These are phyloP conservation scores for Backusella mclennaniae DNA, from an alignment of 192 early-diverging fungal species.

Conservation along the genomic window DNA sequence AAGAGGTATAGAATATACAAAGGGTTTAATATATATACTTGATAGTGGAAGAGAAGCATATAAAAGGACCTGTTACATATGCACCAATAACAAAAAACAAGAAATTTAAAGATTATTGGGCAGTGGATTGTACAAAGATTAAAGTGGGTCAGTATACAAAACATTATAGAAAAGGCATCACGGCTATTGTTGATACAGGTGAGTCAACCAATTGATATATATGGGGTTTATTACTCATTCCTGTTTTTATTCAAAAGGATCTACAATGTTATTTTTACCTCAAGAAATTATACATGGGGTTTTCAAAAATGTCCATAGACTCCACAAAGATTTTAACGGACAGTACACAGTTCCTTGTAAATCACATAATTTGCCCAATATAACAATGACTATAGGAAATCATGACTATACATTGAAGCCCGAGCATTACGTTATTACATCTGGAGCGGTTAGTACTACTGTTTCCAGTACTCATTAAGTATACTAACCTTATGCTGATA, in stretches of 20 bases:
- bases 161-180: neutral
- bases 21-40: neutral
- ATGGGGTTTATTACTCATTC: neutral
- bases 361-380: slow-evolving; percentile 7
- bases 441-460: neutral
- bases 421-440: slow-evolving; percentile 24
- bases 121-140: slow-evolving; percentile 19
- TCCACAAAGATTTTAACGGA: slow-evolving; percentile 2
- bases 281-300: neutral
- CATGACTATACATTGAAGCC: slow-evolving; percentile 12
- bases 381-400: slow-evolving; percentile 18
- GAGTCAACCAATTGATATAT: neutral
- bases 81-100: slow-evolving; percentile 3
- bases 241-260: neutral
- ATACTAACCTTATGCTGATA: neutral
- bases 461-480: neutral
- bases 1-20: neutral
- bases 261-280: slow-evolving; percentile 30
- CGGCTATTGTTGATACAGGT: slow-evolving; percentile 25
- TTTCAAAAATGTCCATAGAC: neutral
- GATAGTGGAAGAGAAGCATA: slow-evolving; percentile 12
- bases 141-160: slow-evolving; percentile 7
- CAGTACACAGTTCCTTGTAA: slow-evolving; percentile 26
- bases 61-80: slow-evolving; percentile 18
- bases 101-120: slow-evolving; percentile 32